Evolutionary conservation across 2,329 filamentous ascomycete species (phyloP), one percentile per base, ranked within the genome.

Genomic region (Colletotrichum zoysiae): DNA sequence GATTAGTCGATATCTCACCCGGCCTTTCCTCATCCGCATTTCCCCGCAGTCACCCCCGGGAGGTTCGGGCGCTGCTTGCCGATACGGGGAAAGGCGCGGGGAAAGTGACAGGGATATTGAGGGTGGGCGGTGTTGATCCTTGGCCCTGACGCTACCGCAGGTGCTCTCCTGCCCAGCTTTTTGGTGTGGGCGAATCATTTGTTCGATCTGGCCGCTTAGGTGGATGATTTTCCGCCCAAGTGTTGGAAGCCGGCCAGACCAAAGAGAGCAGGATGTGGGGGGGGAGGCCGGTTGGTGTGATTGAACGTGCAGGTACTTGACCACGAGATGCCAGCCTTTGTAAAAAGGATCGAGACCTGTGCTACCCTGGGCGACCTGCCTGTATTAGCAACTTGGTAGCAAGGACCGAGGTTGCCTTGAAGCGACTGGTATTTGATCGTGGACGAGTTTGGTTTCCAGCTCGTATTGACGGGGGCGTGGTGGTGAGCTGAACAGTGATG

Each of bases 81-180:
- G 65, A 63, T 68, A 71, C 38, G 42, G 68, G 68, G 65, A 59
- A 68, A 71, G 68, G 63, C 65, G 68, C 68, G 68, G 68, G 68
- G 68, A 65, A 68, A 58, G 35, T 30, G 65, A 59, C 68, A 68
- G 65, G 68, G 68, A 38, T 68, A 18, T 8, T 20, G 38, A 38
- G 33, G 35, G 46, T 23, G 57, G 33, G 26, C 42, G 57, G 57
- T 38, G 68, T 64, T 58, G 65, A 68, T 71, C 65, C 46, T 26
- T 26, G 68, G 68, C 46, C 57, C 44, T 71, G 68, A 33, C 57
- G 53, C 64, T 71, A 71, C 68, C 14, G 64, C 58, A 71, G 58
- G 68, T 67, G 51, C 46, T 46, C n/a, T 26, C 9, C 35, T 62
- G 26, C 57, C 62, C 63, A 71, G 68, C 68, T 63, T 71, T 40